Conservation (phyloP, 768 basidiomycete genomes). For the Roridomyces roridus region DNA sequence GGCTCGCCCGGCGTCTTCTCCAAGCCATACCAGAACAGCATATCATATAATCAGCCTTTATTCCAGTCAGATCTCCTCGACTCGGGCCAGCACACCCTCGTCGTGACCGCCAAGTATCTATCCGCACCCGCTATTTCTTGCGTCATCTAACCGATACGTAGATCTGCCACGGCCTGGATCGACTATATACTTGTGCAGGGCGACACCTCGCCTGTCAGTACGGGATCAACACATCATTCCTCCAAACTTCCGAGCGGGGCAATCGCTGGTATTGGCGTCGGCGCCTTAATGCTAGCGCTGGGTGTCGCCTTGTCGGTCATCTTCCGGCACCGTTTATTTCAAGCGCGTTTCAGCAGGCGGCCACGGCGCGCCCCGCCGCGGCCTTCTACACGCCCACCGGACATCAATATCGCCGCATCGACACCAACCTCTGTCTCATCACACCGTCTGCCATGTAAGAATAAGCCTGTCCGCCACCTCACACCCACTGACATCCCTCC, state of each 20-base stretch:
- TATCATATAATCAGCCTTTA: constrained; percentile 27
- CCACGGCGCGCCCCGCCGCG: background rate
- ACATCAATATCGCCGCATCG: background rate
- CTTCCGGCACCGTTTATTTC: constrained; percentile 16
- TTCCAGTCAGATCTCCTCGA: constrained; percentile 22
- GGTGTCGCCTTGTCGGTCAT: constrained; percentile 19
- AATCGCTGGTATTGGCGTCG: constrained; percentile 6
- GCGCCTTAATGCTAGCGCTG: constrained; percentile 6
- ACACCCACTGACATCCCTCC: background rate
- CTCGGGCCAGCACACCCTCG: constrained; percentile 26
- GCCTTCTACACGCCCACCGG: constrained; percentile 3
- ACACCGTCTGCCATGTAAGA: constrained; percentile 11
- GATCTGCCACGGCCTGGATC: constrained; percentile 24
- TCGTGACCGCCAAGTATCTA: constrained; percentile 20
- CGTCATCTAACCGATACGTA: background rate
- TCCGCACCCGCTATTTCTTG: background rate
- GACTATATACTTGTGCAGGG: constrained; percentile 30
- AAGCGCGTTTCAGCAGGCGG: background rate
- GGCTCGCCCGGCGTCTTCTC: constrained; percentile 24
- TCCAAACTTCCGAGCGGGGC: background rate
- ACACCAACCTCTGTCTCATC: background rate
- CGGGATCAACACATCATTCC: constrained; percentile 3
- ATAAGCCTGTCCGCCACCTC: background rate
- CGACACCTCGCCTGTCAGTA: constrained; percentile 9
- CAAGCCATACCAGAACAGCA: constrained; percentile 12